phyloP scores from a whole-genome alignment of 2,329 filamentous ascomycete genomes.

The Colletotrichum neosansevieriae region DNA sequence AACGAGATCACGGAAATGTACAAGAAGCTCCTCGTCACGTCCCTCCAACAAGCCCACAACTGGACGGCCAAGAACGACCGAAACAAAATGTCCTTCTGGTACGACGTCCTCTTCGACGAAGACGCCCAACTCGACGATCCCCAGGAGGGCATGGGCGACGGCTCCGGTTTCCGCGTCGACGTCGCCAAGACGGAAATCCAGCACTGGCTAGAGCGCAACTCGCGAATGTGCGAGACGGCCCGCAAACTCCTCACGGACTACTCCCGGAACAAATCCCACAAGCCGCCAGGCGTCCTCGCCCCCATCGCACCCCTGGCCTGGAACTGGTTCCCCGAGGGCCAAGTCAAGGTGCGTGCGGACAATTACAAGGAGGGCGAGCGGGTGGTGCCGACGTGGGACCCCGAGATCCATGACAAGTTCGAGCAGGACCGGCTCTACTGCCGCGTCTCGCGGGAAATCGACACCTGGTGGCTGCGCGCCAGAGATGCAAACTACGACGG shows the following conservation, averaged over 20 bases:
- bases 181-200: conserved; percentile 70
- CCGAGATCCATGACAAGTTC: conserved; percentile 67
- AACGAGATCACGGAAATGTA: conserved; percentile 75
- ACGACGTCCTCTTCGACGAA: conserved; percentile 73
- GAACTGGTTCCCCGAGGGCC: conserved; percentile 64
- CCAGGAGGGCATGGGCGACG: conserved; percentile 65
- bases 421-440: conserved; percentile 71
- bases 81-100: conserved; percentile 79
- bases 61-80: conserved; percentile 77
- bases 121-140: conserved; percentile 60
- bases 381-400: conserved; percentile 62
- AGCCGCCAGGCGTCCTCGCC: conserved; percentile 62
- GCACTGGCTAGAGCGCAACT: conserved; percentile 73
- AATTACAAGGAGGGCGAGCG: conserved; percentile 53
- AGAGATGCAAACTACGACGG: conserved; percentile 71
- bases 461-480: conserved; percentile 73
- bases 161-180: conserved; percentile 65
- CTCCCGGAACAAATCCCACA: conserved; percentile 60
- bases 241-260: conserved; percentile 67
- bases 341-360: conserved; percentile 50
- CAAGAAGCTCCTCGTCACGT: conserved; percentile 75
- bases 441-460: conserved; percentile 73
- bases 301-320: conserved; percentile 65
- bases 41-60: conserved; percentile 75
- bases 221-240: conserved; percentile 68